Percentiles rank a stretch among this genome's conserved stretches.
Conservation (phyloP, 495 filamentous ascomycete genomes). For the Aspergillus coremiiformis region DNA sequence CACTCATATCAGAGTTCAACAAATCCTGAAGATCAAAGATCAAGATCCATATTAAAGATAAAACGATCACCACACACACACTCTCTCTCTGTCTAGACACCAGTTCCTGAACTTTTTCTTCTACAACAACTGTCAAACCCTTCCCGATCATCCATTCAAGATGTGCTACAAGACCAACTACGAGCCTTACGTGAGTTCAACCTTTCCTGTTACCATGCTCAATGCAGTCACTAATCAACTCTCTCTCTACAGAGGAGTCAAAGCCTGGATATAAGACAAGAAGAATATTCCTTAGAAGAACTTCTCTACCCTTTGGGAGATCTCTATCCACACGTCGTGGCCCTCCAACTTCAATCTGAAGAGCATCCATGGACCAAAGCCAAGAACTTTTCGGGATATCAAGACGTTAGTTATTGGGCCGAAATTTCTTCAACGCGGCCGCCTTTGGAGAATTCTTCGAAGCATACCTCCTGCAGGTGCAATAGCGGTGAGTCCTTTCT, state of each 20-base stretch:
- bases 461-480: slow-evolving; percentile 15
- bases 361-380: slow-evolving; percentile 17
- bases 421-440: slow-evolving; percentile 29
- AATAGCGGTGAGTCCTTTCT: slow-evolving; percentile 21
- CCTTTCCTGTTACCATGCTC: background rate
- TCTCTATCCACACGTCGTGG: slow-evolving; percentile 37
- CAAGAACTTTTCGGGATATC: slow-evolving; percentile 36
- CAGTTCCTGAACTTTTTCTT: background rate
- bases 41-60: background rate
- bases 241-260: slow-evolving; percentile 13
- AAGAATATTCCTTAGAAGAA: slow-evolving; percentile 25
- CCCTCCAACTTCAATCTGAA: slow-evolving; percentile 32
- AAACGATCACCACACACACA: background rate
- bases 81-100: too few species aligned
- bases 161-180: slow-evolving; percentile 44
- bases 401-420: slow-evolving; percentile 32
- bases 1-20: background rate
- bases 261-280: slow-evolving; percentile 21
- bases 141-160: slow-evolving; percentile 4
- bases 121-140: background rate
- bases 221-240: background rate
- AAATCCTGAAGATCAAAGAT: background rate
- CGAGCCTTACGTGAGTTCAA: slow-evolving; percentile 32
- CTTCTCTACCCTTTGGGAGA: slow-evolving; percentile 32
- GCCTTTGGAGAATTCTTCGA: slow-evolving; percentile 14